Evolutionary conservation across 2,329 filamentous ascomycete species (phyloP).

Genomic region (Neurospora sp.): DNA sequence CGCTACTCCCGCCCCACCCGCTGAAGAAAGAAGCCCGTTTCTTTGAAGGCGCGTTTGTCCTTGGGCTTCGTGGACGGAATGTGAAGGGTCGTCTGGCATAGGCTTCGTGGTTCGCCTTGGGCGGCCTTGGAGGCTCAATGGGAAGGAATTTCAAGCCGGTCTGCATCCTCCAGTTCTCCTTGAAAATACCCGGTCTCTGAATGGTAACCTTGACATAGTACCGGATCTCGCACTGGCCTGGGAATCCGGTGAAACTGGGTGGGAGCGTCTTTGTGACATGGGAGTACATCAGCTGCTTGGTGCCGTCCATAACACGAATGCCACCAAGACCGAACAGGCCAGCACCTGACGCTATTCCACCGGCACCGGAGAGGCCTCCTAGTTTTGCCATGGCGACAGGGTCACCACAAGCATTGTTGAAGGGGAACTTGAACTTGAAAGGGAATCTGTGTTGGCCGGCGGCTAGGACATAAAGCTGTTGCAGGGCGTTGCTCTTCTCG

Average conservation of each 20-base stretch:
- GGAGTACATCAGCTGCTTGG: slow-evolving; percentile 48
- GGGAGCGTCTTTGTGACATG: slow-evolving; percentile 84
- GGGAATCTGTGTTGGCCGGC: slow-evolving; percentile 66
- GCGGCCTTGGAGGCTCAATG: slow-evolving; percentile 75
- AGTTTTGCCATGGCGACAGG: slow-evolving; percentile 42
- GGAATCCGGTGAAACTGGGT: slow-evolving; percentile 79
- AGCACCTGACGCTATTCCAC: slow-evolving; percentile 36
- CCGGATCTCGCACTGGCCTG: slow-evolving; percentile 76
- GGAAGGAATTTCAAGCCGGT: slow-evolving; percentile 77
- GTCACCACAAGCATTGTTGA: slow-evolving; percentile 64
- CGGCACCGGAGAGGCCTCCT: slow-evolving; percentile 42
- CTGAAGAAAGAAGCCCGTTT: slow-evolving; percentile 36
- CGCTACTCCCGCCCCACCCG: slow-evolving; percentile 6
- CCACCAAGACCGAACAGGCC: slow-evolving; percentile 40
- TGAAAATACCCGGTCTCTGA: slow-evolving; percentile 77
- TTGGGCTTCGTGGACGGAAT: slow-evolving; percentile 36
- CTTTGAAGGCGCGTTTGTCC: slow-evolving; percentile 27
- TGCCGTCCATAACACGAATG: slow-evolving; percentile 53
- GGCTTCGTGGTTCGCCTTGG: slow-evolving; percentile 61
- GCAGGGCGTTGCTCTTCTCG: slow-evolving; percentile 31
- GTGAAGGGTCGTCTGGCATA: slow-evolving; percentile 67
- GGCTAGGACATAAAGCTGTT: slow-evolving; percentile 43
- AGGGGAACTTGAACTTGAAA: slow-evolving; percentile 67
- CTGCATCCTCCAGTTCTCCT: slow-evolving; percentile 71
- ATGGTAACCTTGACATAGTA: slow-evolving; percentile 97